Evolutionary conservation across 2,329 filamentous ascomycete genomes (phyloP), one percentile per base, ranked within the genome.

Genomic region (Trichoderma brevicompactum): DNA sequence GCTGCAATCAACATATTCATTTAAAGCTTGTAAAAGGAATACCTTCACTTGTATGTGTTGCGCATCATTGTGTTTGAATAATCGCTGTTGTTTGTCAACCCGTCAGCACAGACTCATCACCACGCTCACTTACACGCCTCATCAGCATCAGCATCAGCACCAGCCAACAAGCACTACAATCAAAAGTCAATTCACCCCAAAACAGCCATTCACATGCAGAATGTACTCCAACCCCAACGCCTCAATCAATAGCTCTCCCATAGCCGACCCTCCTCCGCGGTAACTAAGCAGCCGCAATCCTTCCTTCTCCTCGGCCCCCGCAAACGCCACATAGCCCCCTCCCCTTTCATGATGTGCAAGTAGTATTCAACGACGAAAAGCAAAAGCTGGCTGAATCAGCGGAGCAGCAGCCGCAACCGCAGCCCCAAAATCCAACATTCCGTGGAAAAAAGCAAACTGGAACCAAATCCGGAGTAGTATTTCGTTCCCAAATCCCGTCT

Each of bases 201-300:
- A 7, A 17, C 19, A 41, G 8, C 3, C 40, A 12, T 28, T 5
- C 23, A 5, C 23, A 28, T 28, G 23, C 23, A 28, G 2, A 28
- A 28, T 5, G 23, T 28, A 28, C 23, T 5, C 23, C 23, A 28
- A 28, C 23, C 23, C 23, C 23, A 28, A 17, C 53, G 53, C 54
- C 54, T 56, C 54, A 44, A 34, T 44, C 54, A 34, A 44, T 56
- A 56, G 54, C 40, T 32, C 23, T n/a, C 40, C 28, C 40, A 56
- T 56, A 44, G 54, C 54, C 40, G 54, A 56, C 54, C 54, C 54
- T 56, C 40, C 40, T 43, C 53, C 7, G n/a, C 53, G 52, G 52
- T 28, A 43, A 55, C 52, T 41, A 55, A 17, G 13, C 36, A 12
- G 17, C 44, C 10, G 15, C 44, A 28, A 8, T 23, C 12, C 17